Evolutionary conservation across 1,284 basidiomycete genomes (phyloP).

Genomic region (Fomitopsis betulina): DNA sequence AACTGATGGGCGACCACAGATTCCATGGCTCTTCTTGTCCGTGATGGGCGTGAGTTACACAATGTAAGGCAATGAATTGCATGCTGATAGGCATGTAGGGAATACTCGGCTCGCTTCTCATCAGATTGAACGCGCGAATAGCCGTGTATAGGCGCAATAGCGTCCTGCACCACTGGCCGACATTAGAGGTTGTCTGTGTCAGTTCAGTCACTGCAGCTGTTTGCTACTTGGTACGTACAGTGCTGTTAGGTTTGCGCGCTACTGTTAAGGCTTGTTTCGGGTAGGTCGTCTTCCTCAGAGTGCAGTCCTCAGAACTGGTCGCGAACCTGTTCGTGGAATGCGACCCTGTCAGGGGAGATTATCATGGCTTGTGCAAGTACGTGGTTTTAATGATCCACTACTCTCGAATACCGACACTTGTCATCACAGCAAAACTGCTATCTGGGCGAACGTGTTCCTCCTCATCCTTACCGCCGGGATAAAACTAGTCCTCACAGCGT

Average conservation of each 20-base stretch:
- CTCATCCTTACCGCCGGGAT: constrained; percentile 55
- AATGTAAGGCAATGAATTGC: neutral
- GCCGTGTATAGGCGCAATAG: constrained; percentile 59
- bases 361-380: constrained; percentile 73
- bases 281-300: constrained; percentile 38
- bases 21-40: constrained; percentile 61
- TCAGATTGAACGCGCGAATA: constrained; percentile 59
- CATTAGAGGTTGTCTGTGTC: constrained; percentile 58
- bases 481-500: constrained; percentile 62
- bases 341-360: constrained; percentile 58
- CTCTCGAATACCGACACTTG: neutral
- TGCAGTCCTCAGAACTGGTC: constrained; percentile 66
- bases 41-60: constrained; percentile 47
- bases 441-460: constrained; percentile 63
- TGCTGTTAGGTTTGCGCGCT: neutral
- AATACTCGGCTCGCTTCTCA: constrained; percentile 57
- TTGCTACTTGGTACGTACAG: constrained; percentile 52
- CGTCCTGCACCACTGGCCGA: constrained; percentile 53
- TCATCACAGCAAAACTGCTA: constrained; percentile 48
- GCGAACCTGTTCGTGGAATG: constrained; percentile 73
- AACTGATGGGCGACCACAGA: constrained; percentile 30
- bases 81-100: constrained; percentile 36
- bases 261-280: constrained; percentile 22
- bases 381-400: constrained; percentile 16
- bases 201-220: constrained; percentile 64